These are phyloP conservation scores for Raddia guianensis DNA, from an alignment of 176 grass and related monocot species.

Conservation along the genomic window DNA sequence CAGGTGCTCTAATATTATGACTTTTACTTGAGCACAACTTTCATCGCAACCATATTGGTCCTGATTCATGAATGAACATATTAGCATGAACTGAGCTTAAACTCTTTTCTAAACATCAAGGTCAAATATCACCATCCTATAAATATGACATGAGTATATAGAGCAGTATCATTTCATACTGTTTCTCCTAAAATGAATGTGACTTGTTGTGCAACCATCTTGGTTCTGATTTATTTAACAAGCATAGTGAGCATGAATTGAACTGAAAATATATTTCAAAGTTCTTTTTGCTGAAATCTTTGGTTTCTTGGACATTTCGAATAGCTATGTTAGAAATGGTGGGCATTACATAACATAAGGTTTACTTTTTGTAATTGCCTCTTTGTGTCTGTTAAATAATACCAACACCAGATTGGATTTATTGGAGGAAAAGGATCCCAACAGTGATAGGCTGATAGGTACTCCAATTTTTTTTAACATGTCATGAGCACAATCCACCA, in stretches of 20 bases:
- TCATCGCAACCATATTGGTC: neutral
- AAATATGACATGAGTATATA: neutral
- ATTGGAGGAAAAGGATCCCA: slow-evolving; percentile 4
- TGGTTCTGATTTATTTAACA: slow-evolving; percentile 12
- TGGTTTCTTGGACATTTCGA: slow-evolving; percentile 7
- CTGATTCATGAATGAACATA: slow-evolving; percentile 3
- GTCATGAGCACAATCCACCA: neutral
- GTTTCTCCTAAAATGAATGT: neutral
- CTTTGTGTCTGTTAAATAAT: neutral
- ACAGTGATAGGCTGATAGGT: slow-evolving; percentile 1
- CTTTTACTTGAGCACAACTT: slow-evolving; percentile 18
- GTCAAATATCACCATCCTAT: neutral
- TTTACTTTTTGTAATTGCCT: slow-evolving; percentile 5
- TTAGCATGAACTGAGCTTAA: slow-evolving; percentile 3
- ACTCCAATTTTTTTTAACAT: slow-evolving; percentile 22
- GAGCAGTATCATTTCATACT: neutral
- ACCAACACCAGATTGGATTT: neutral
- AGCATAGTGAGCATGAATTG: neutral
- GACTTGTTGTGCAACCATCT: neutral
- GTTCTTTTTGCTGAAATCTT: neutral
- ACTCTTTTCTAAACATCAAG: neutral
- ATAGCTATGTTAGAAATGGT: neutral
- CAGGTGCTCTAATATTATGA: slow-evolving; percentile 30
- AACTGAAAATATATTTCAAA: neutral
- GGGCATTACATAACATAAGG: neutral